Percentiles rank a stretch among this genome's conserved stretches.
Conservation (phyloP, 768 basidiomycete genomes). For the Russula emetica region DNA sequence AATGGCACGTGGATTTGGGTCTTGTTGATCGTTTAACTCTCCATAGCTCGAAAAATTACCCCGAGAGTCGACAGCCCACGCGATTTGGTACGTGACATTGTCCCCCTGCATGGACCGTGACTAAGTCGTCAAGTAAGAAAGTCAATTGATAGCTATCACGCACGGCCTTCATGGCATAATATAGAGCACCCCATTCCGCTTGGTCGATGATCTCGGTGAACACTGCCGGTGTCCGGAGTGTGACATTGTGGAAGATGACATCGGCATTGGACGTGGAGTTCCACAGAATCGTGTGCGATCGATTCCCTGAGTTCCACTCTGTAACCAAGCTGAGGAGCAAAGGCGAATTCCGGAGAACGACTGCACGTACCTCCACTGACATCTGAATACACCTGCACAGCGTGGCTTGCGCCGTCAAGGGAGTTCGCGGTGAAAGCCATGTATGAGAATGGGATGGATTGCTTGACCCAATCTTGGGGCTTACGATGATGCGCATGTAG, state of each 20-base stretch:
- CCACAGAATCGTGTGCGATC: slow-evolving; percentile 15
- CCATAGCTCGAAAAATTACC: too few relatives aligned
- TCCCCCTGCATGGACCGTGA: slow-evolving; percentile 11
- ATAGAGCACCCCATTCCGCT: slow-evolving; percentile 27
- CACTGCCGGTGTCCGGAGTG: slow-evolving; percentile 2
- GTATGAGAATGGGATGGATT: slow-evolving; percentile 38
- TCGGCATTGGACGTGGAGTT: neutral
- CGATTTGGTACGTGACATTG: slow-evolving; percentile 25
- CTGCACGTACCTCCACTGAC: slow-evolving; percentile 36
- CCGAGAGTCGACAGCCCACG: slow-evolving; percentile 20
- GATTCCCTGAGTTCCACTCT: slow-evolving; percentile 31
- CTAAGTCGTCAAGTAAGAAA: too few relatives aligned
- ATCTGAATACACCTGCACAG: slow-evolving; percentile 39
- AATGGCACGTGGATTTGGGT: slow-evolving; percentile 24
- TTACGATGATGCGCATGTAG: slow-evolving; percentile 10
- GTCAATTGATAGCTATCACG: neutral
- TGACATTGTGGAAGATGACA: slow-evolving; percentile 22
- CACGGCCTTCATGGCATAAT: slow-evolving; percentile 26
- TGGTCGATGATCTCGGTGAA: slow-evolving; percentile 25
- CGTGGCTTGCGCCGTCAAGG: slow-evolving; percentile 35
- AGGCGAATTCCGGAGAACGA: neutral
- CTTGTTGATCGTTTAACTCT: slow-evolving; percentile 17
- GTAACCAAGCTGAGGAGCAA: neutral
- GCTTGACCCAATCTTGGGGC: slow-evolving; percentile 37
- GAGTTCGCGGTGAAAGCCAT: slow-evolving; percentile 31